Evolutionary conservation across 177 flowering plant genomes (phyloP), one percentile per base, ranked within the genome.

Genomic region (Vitis hybrid): DNA sequence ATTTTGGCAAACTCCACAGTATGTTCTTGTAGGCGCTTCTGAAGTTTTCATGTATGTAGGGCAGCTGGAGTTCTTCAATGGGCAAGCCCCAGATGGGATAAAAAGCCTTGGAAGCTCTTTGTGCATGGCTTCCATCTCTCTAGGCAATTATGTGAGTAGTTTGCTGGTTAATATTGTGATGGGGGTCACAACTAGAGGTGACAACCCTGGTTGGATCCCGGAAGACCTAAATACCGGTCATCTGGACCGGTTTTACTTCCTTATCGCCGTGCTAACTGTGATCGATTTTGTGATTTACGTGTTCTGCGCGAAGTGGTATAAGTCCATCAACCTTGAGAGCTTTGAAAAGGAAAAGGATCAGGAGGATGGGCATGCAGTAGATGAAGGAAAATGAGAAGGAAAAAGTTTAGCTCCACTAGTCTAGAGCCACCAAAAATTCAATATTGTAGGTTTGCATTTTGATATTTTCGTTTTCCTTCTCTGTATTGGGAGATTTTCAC

Each of bases 21-120:
- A 89, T 66, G 76, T 75, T 1, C 79, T 91, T 17, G 88, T 91
- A 0, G 97, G 97, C 1, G 86, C 92, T 0, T 89, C 94, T 0
- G 97, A 91, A 60, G 90, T 91, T 33, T 91, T 89, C 70, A 91
- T 91, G 97, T 88, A 91, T 52, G 89, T 91, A 0, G 97, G 92
- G 3, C 94, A 88, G 66, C 55, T 91, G 76, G 94, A 91, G 67
- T 89, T 91, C 70, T 91, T 91, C 73, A 89, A 87, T 17, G 82
- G 80, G 10, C 90, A 91, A 68, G 86, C 97, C 0, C 94, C 97
- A 0, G 94, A 91, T 56, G 97, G 97, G 64, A 79, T 91, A 1
- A 91, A 88, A 75, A 88, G 91, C 78, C 82, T 89, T 12, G 97
- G 94, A 2, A 89, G 97, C 68, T 81, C 97, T 1, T 84, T 91